Base-by-base conservation (phyloP, 1,284 basidiomycete genomes). In the Cutaneotrichosporon cavernicola region DNA sequence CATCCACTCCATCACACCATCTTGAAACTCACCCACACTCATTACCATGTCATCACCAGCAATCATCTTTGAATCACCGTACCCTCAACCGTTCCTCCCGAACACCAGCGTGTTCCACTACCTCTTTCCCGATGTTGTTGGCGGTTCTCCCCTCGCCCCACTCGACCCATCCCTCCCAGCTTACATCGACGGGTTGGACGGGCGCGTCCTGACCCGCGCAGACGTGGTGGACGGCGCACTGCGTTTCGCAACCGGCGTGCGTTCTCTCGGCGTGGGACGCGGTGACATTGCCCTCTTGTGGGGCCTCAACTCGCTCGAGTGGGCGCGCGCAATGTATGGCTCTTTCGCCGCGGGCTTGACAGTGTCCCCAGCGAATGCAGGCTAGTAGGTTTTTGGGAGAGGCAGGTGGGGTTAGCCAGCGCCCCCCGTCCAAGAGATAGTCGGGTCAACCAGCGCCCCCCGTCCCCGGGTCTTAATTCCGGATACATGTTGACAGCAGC, bases 141-240 rank as follows among this genome's bases (percentile, higher is more conserved):
- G 56, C 3, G 56, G 32, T 22, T 62, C 63, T 2, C 63, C 61
- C 9, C 61, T 76, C 21, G 68, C 76, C 46, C 75, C 73, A 51
- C 65, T 76, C 30, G 68, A 76, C 49, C 63, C 64, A 6, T 56
- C 67, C 16, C 69, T 79, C 4, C 83, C 84, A 8, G 89, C 89
- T 0, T 90, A 87, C 74, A 83, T 90, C 61, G 90, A 92, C 70
- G 87, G 87, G 0, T 76, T 81, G 2, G 85, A 88, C 0, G 88
- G 86, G 0, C 79, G 83, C 0, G 81, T 82, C 1, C 70, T 92
- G 31, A 84, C 87, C 0, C 85, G 90, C n/a, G 84, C 73, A 0
- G 83, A 86, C 36, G 76, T 89, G 26, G 84, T 83, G 31, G 76
- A 83, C 21, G 78, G 86, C n/a, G 83, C 88, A 0, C 80, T 89